Conservation (phyloP, 2,329 filamentous ascomycete genomes). For the Aureobasidium sp. region DNA sequence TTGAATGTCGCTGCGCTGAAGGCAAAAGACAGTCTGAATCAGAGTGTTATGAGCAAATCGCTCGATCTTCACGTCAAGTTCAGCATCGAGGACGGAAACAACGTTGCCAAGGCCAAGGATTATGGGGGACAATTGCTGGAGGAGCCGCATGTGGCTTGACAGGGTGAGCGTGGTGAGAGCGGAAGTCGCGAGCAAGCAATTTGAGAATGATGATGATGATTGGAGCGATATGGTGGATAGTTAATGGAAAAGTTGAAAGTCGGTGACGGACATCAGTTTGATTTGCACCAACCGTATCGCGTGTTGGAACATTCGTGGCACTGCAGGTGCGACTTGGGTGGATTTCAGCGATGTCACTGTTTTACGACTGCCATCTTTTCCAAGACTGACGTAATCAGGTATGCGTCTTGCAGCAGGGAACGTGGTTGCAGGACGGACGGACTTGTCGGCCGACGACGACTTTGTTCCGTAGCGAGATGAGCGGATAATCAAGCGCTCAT, state of each 20-base stretch:
- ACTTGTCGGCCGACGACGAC: background rate
- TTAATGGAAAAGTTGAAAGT: background rate
- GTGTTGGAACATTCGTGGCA: background rate
- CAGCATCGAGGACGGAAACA: background rate
- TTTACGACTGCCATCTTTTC: conserved; percentile 1
- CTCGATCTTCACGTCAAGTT: conserved; percentile 1
- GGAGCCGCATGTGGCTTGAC: conserved; percentile 6
- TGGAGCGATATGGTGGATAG: background rate
- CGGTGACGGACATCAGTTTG: background rate
- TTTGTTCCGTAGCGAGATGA: background rate
- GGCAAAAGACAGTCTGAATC: background rate
- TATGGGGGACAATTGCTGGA: background rate
- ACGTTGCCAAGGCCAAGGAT: background rate
- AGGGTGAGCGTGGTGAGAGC: background rate
- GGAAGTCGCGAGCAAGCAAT: background rate
- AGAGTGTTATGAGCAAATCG: background rate
- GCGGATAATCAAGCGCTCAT: too few species aligned
- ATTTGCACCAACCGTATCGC: background rate
- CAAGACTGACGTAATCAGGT: background rate
- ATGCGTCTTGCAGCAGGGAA: background rate
- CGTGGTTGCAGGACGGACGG: background rate
- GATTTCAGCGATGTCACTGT: background rate
- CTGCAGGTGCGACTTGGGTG: background rate
- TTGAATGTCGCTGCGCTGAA: background rate
- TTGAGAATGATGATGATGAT: background rate